A percentile compares a stretch with the other conserved stretches of the same genome.
Conservation (phyloP, 1,284 basidiomycete species). For the Cryptococcus sp. region DNA sequence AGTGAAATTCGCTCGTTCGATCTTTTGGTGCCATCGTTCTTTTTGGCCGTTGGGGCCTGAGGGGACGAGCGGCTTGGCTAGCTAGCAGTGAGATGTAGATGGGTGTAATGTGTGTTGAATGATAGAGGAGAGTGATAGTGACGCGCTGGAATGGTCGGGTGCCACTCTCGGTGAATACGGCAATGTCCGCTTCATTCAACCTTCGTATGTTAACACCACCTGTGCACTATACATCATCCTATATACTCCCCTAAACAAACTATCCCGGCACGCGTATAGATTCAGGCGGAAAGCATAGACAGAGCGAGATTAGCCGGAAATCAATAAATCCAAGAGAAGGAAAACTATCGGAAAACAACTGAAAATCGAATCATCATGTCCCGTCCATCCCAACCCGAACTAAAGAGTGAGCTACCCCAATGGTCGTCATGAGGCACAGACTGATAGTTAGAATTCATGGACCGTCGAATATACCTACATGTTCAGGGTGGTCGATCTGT, state of each 20-base stretch:
- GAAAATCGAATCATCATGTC: constrained; percentile 60
- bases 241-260: no score
- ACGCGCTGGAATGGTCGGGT: background rate
- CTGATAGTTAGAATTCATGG: constrained; percentile 73
- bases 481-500: constrained; percentile 95
- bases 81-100: background rate
- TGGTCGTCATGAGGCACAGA: background rate
- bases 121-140: background rate
- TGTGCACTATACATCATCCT: background rate
- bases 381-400: constrained; percentile 84
- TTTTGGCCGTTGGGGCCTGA: background rate
- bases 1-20: constrained; percentile 47
- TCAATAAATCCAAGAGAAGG: no score
- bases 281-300: no score
- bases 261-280: no score
- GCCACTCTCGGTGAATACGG: constrained; percentile 9
- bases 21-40: constrained; percentile 40
- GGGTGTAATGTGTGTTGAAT: background rate
- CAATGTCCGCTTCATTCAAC: background rate
- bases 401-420: constrained; percentile 64
- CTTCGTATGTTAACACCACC: background rate
- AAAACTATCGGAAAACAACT: background rate
- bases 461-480: constrained; percentile 93
- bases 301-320: no score
- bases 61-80: background rate